Base-by-base conservation (phyloP, 805 yeast species). In the Schwanniomyces sp. region DNA sequence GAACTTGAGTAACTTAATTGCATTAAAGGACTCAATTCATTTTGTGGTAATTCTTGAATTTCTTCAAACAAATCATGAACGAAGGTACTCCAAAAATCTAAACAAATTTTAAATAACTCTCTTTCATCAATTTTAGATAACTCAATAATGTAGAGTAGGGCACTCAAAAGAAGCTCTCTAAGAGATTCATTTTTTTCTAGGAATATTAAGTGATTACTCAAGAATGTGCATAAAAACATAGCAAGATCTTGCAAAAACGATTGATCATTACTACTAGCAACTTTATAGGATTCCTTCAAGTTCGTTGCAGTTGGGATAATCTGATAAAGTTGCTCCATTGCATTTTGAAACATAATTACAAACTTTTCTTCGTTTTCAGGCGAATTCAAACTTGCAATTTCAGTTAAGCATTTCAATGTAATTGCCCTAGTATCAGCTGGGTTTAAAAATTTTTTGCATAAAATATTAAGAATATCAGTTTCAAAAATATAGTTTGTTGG, bases 161-260 rank as follows among this genome's bases (percentile, higher is more conserved):
- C 82, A 45, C 82, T 80, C 47, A 86, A 63, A 48, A 90, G 72
- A 44, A 90, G 69, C 21, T 81, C 85, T 58, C 80, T 79, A 38
- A 75, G 66, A 46, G 72, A 66, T 34, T 78, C 82, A 53, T 78
- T 81, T 47, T 74, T 72, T 59, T 94, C 92, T 52, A 88, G 67
- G 3, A 84, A 76, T 21, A 70, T 50, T 51, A 87, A 78, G 66
- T 94, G 97, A 63, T 83, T 84, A 30, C 85, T 71, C 53, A 94
- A 73, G 62, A 88, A 92, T 2, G 96, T 88, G 45, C 94, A 85
- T 57, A 94, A 77, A 66, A 86, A 94, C 87, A 92, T 85, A 14
- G 97, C 96, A 60, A 94, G 79, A 73, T 94, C 97, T 69, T 94
- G 97, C 57, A 94, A 80, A 61, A 91, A 91, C 34, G 94, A 91